These are phyloP conservation scores for Epichloe uncinata DNA, from an alignment of 2,329 filamentous ascomycete species.

Conservation along the genomic window DNA sequence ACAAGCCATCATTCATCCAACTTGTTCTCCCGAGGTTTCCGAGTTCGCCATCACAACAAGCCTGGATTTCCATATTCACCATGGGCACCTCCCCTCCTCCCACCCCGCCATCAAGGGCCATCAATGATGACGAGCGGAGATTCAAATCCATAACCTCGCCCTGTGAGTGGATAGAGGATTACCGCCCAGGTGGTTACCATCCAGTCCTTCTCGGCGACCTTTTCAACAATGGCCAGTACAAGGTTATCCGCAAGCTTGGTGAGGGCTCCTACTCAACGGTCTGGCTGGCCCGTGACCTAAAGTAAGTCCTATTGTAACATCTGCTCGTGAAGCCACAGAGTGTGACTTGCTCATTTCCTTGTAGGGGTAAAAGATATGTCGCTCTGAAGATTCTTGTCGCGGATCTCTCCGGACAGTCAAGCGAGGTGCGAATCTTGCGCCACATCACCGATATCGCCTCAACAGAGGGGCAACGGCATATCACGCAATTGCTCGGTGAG, in stretches of 20 bases:
- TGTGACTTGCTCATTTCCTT: constrained; percentile 7
- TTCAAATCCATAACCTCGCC: constrained; percentile 14
- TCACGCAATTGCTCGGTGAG: constrained; percentile 11
- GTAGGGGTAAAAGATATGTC: constrained; percentile 10
- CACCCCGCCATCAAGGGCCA: constrained; percentile 10
- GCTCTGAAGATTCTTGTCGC: constrained; percentile 17
- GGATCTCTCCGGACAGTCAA: constrained; percentile 7
- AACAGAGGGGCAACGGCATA: constrained; percentile 1
- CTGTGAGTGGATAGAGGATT: constrained; percentile 20
- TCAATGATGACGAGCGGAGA: constrained; percentile 9
- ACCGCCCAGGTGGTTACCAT: constrained; percentile 28
- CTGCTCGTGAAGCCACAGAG: constrained; percentile 9
- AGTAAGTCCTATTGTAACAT: no score
- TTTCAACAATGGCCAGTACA: constrained; percentile 27
- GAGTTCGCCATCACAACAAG: no score
- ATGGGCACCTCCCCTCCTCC: no score
- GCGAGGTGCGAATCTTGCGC: constrained; percentile 11
- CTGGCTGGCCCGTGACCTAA: constrained; percentile 26
- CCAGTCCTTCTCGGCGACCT: constrained; percentile 27
- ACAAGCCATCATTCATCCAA: no score
- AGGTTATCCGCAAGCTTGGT: constrained; percentile 30
- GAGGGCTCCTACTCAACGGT: constrained; percentile 32
- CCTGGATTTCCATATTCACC: no score
- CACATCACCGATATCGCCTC: constrained; percentile 9
- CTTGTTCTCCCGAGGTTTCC: no score